Evolutionary conservation across 2,329 filamentous ascomycete species (phyloP).

Genomic region (Aspergillus sp.): DNA sequence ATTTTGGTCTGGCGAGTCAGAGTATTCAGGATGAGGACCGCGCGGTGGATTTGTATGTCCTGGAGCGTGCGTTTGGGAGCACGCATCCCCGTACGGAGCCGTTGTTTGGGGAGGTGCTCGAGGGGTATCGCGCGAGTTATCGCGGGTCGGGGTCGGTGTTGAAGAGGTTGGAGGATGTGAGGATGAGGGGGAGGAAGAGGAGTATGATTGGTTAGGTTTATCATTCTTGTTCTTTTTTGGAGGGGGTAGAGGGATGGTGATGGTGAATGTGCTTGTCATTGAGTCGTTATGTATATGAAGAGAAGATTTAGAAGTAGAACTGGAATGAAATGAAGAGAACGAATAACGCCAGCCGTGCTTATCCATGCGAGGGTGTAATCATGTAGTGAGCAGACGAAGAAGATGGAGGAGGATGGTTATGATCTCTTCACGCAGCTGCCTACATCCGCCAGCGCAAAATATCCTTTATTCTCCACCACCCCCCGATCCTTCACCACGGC

Average conservation of each 20-base stretch:
- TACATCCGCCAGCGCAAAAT: conserved; percentile 84
- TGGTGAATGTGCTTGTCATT: not conserved
- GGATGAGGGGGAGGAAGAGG: conserved; percentile 90
- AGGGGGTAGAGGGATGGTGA: not conserved
- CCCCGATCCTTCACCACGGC: conserved; percentile 91
- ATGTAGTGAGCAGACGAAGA: not conserved
- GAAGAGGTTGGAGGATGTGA: conserved; percentile 84
- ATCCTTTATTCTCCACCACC: conserved; percentile 97
- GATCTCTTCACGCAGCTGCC: conserved; percentile 44
- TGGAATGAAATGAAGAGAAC: not conserved
- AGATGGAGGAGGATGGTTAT: conserved; percentile 1
- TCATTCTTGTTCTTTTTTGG: conserved; percentile 12
- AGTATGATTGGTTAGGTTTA: conserved; percentile 84
- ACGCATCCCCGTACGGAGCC: conserved; percentile 85
- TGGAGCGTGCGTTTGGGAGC: conserved; percentile 91
- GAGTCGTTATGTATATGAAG: not conserved
- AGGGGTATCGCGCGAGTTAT: conserved; percentile 71
- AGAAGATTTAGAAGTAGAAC: not conserved
- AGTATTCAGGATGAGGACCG: conserved; percentile 84
- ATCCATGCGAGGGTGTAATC: not conserved
- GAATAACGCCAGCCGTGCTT: conserved; percentile 26
- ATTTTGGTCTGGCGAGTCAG: conserved; percentile 87
- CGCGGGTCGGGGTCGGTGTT: conserved; percentile 75
- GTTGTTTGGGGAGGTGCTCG: conserved; percentile 72
- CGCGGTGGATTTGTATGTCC: conserved; percentile 92